Evolutionary conservation across 768 basidiomycete genomes (phyloP).

Genomic region (Lentinula sp.): DNA sequence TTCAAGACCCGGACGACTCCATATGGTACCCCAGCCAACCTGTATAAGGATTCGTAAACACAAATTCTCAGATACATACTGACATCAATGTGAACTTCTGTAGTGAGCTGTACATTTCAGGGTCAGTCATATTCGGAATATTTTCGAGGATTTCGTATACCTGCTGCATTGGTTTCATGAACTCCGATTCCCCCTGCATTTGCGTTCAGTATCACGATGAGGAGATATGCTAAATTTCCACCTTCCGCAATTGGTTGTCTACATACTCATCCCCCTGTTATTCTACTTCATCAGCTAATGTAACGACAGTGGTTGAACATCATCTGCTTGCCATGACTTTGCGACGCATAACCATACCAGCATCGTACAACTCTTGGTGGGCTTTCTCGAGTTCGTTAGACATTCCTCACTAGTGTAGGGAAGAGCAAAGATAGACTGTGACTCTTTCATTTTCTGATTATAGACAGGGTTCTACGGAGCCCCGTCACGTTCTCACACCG

Average conservation of each 20-base stretch:
- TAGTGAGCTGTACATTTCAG: conserved; percentile 22
- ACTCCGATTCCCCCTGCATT: conserved; percentile 31
- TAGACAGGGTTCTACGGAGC: background rate
- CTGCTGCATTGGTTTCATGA: conserved; percentile 44
- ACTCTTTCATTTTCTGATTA: background rate
- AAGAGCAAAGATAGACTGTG: background rate
- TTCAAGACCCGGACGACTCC: conserved; percentile 40
- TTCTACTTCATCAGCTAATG: background rate
- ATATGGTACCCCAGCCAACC: conserved; percentile 42
- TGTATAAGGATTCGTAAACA: conserved; percentile 8
- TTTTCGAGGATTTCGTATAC: conserved; percentile 7
- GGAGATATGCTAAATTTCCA: background rate
- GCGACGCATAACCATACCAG: conserved; percentile 32
- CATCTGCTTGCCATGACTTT: conserved; percentile 31
- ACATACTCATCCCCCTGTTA: conserved; percentile 38
- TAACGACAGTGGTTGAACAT: background rate
- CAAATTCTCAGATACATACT: background rate
- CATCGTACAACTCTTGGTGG: conserved; percentile 35
- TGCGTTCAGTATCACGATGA: background rate
- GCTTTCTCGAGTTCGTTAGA: conserved; percentile 16
- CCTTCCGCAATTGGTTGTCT: conserved; percentile 32
- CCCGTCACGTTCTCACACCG: background rate
- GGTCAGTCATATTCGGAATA: background rate
- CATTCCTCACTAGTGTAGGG: background rate
- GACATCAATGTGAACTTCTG: conserved; percentile 23